These are phyloP conservation scores for Solanum chiquidenum DNA, from an alignment of 257 asterid genomes.

Conservation along the genomic window DNA sequence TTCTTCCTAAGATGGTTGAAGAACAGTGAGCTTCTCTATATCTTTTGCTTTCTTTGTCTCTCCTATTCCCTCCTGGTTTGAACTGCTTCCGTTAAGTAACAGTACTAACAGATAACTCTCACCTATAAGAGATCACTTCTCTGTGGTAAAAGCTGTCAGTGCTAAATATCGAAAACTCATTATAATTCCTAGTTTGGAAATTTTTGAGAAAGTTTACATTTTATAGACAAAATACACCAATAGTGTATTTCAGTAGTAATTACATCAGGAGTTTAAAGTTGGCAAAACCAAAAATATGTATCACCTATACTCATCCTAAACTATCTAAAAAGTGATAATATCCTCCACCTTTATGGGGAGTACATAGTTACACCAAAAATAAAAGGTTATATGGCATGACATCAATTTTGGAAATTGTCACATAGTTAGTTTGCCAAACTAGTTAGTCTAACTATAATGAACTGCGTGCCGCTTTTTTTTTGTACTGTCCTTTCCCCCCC, in stretches of 20 bases:
- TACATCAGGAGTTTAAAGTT: not conserved
- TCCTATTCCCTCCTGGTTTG: not conserved
- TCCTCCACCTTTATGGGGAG: not conserved
- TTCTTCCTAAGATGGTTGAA: slow-evolving; percentile 89
- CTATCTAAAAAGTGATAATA: not conserved
- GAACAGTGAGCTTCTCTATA: slow-evolving; percentile 57
- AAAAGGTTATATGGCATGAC: not conserved
- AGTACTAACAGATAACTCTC: not conserved
- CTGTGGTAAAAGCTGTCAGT: not conserved
- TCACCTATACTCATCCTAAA: not conserved
- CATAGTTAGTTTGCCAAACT: not conserved
- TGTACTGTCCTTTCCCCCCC: not conserved
- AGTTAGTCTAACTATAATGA: not conserved
- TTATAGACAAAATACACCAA: not conserved
- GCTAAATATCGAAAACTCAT: not conserved
- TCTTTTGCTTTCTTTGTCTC: not conserved
- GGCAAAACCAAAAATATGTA: not conserved
- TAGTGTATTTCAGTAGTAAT: not conserved
- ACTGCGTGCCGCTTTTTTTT: not conserved
- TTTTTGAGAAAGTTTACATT: not conserved
- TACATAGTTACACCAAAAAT: not conserved
- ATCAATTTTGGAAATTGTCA: not conserved
- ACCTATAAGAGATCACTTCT: not conserved
- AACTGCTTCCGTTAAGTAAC: not conserved
- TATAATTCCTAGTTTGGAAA: not conserved